Evolutionary conservation across 768 basidiomycete species (phyloP).

Genomic region (Trametes coccinea): DNA sequence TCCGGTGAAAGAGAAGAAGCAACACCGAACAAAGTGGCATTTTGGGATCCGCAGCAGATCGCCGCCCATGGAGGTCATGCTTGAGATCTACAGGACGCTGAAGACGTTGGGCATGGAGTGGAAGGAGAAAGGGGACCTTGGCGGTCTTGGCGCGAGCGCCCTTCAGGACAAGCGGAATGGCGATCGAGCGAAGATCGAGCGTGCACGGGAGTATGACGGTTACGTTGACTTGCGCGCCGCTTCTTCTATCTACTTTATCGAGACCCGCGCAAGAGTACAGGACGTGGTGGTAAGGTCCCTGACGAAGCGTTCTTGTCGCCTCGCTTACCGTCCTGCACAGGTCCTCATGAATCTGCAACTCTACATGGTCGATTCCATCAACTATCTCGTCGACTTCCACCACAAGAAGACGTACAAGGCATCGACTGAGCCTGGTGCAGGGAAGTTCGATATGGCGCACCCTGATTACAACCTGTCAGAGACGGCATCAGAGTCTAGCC

Average conservation of each 20-base stretch:
- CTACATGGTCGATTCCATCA: conserved; percentile 93
- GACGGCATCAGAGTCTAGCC: conserved; percentile 55
- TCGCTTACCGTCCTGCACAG: conserved; percentile 40
- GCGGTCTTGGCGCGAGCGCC: conserved; percentile 58
- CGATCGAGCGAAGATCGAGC: conserved; percentile 52
- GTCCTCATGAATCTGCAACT: conserved; percentile 97
- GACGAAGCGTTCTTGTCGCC: not conserved
- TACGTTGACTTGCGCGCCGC: conserved; percentile 64
- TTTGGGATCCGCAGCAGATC: conserved; percentile 94
- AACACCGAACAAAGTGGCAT: conserved; percentile 90
- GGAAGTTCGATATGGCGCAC: conserved; percentile 66
- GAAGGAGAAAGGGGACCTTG: conserved; percentile 85
- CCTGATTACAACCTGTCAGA: conserved; percentile 50
- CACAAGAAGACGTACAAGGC: conserved; percentile 94
- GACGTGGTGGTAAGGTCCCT: conserved; percentile 79
- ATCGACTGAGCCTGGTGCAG: conserved; percentile 63
- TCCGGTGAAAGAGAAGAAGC: conserved; percentile 60
- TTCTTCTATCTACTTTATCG: conserved; percentile 87
- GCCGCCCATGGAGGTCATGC: conserved; percentile 99
- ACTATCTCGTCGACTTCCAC: conserved; percentile 98
- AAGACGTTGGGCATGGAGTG: conserved; percentile 94
- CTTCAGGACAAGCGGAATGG: conserved; percentile 34
- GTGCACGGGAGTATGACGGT: conserved; percentile 64
- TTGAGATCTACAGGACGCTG: conserved; percentile 94
- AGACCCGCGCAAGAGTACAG: conserved; percentile 86